Evolutionary conservation across 1,284 basidiomycete species (phyloP).

Genomic region (Ceratobasidium sp.): DNA sequence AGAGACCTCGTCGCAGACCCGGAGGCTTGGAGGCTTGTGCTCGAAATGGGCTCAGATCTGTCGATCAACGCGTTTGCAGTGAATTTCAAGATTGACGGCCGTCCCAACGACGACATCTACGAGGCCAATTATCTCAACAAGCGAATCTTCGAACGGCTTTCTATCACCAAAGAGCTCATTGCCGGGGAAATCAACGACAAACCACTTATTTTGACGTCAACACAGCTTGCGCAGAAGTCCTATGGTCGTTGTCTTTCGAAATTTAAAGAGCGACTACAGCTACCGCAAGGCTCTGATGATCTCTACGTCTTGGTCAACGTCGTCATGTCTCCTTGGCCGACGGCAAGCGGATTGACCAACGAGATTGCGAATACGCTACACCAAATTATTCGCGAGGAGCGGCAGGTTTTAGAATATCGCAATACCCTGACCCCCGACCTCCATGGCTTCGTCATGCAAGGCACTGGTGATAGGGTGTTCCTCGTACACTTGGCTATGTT

Average conservation of each 20-base stretch:
- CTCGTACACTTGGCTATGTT: conserved; percentile 57
- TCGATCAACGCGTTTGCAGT: conserved; percentile 61
- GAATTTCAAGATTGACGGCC: conserved; percentile 57
- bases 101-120: conserved; percentile 57
- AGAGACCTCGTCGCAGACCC: conserved; percentile 54
- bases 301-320: conserved; percentile 58
- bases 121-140: conserved; percentile 60
- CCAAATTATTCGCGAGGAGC: conserved; percentile 55
- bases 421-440: conserved; percentile 53
- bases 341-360: conserved; percentile 53
- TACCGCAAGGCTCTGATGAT: conserved; percentile 53
- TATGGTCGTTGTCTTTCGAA: conserved; percentile 54
- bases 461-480: conserved; percentile 53
- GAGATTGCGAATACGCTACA: conserved; percentile 55
- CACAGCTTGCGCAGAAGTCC: conserved; percentile 52
- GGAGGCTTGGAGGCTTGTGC: conserved; percentile 53
- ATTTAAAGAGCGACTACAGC: conserved; percentile 57
- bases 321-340: conserved; percentile 61
- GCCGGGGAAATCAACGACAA: conserved; percentile 50
- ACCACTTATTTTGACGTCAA: conserved; percentile 57
- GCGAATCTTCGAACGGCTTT: conserved; percentile 57
- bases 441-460: conserved; percentile 59
- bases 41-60: conserved; percentile 58
- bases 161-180: conserved; percentile 51
- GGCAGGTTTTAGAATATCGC: conserved; percentile 50